A percentile compares a stretch with the other conserved stretches of the same genome.
Conservation (phyloP, 2,329 filamentous ascomycete genomes). For the Blastomyces parvus region DNA sequence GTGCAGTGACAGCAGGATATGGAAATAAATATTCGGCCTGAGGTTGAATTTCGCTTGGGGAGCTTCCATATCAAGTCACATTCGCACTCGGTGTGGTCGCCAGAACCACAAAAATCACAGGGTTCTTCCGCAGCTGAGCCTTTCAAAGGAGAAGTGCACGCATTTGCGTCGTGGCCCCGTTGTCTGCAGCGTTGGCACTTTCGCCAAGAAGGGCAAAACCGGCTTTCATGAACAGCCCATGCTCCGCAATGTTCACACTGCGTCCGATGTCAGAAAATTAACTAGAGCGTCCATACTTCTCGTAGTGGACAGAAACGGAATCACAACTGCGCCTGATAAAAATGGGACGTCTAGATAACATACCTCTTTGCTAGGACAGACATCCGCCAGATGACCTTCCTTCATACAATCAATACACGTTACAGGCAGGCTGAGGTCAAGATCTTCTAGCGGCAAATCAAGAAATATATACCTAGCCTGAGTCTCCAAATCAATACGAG, state of each 20-base stretch:
- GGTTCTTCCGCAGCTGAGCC: constrained; percentile 44
- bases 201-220: constrained; percentile 32
- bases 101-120: constrained; percentile 52
- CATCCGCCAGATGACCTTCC: constrained; percentile 35
- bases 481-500: constrained; percentile 30
- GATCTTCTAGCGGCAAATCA: constrained; percentile 27
- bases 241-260: constrained; percentile 37
- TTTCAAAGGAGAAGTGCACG: constrained; percentile 51
- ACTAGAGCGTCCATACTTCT: background rate
- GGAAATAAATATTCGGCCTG: constrained; percentile 30
- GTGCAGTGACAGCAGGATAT: constrained; percentile 38
- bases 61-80: constrained; percentile 53
- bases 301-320: background rate
- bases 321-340: background rate
- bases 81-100: constrained; percentile 48
- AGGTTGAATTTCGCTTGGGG: constrained; percentile 20
- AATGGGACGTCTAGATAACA: constrained; percentile 8
- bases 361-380: constrained; percentile 38
- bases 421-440: constrained; percentile 35
- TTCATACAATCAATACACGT: constrained; percentile 36
- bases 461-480: constrained; percentile 35
- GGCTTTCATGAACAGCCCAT: constrained; percentile 33
- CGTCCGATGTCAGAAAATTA: constrained; percentile 8
- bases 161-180: constrained; percentile 46
- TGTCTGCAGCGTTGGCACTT: constrained; percentile 50